These are phyloP conservation scores for Wickerhamiella alocasiicola DNA, from an alignment of 805 yeast species.

Conservation along the genomic window DNA sequence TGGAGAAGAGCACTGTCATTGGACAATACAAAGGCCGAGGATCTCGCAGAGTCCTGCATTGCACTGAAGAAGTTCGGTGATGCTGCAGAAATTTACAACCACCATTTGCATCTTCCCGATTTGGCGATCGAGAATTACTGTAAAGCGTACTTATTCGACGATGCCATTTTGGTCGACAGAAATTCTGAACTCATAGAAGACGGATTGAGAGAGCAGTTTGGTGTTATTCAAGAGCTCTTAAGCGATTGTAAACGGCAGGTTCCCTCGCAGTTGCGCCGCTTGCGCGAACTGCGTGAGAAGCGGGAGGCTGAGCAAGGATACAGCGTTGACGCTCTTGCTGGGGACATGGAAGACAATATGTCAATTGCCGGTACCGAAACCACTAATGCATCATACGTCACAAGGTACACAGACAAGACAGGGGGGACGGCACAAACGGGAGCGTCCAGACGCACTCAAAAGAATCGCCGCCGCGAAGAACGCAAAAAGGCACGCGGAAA, in stretches of 20 bases:
- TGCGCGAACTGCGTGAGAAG: constrained; percentile 74
- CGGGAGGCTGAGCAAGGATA: constrained; percentile 82
- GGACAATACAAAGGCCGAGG: constrained; percentile 40
- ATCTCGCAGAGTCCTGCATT: constrained; percentile 45
- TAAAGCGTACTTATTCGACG: constrained; percentile 60
- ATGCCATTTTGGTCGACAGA: constrained; percentile 56
- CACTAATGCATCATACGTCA: constrained; percentile 85
- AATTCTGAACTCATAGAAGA: constrained; percentile 34
- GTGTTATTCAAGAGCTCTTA: constrained; percentile 68
- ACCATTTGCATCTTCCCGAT: constrained; percentile 47
- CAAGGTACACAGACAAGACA: constrained; percentile 93
- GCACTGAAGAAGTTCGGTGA: constrained; percentile 55
- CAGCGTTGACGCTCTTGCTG: constrained; percentile 47
- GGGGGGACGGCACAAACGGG: constrained; percentile 94
- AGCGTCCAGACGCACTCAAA: constrained; percentile 82
- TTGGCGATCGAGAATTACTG: constrained; percentile 59
- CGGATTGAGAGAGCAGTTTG: constrained; percentile 77
- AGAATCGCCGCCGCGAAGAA: constrained; percentile 88
- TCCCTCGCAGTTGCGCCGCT: constrained; percentile 66
- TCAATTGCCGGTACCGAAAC: constrained; percentile 92
- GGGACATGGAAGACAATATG: constrained; percentile 75
- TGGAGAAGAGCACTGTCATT: constrained; percentile 80
- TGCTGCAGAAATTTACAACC: constrained; percentile 64
- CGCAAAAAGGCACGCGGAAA: constrained; percentile 93
- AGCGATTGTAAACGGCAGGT: constrained; percentile 90